phyloP scores from a whole-genome alignment of 164 flowering plant species.

The Macadamia integrifolia region DNA sequence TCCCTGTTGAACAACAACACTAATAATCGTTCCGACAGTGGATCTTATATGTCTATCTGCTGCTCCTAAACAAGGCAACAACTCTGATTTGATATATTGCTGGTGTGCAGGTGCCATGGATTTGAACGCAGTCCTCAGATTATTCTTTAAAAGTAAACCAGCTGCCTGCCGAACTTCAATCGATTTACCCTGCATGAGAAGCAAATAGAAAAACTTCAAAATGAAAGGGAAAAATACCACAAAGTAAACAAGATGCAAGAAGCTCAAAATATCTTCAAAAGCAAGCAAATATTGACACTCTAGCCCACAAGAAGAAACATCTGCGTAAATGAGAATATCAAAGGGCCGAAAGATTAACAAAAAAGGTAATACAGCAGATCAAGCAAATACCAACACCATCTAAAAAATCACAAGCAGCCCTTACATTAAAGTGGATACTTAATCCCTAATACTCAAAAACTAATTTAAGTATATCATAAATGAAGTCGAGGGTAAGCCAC shows the following conservation, averaged over 20 bases:
- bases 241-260: background rate
- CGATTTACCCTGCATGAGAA: conserved; percentile 55
- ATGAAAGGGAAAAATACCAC: conserved; percentile 2
- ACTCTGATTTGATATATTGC: conserved; percentile 81
- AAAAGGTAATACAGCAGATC: background rate
- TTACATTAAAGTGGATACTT: too few species aligned
- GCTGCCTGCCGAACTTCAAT: conserved; percentile 97
- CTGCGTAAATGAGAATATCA: too few species aligned
- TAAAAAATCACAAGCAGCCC: background rate
- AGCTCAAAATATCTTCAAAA: background rate
- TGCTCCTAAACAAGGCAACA: conserved; percentile 88
- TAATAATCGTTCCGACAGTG: conserved; percentile 87
- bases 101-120: conserved; percentile 62
- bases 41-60: conserved; percentile 86
- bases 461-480: too few species aligned
- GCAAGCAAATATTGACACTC: background rate
- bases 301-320: background rate
- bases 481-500: too few species aligned
- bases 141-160: conserved; percentile 87
- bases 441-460: too few species aligned
- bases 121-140: conserved; percentile 57
- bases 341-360: background rate
- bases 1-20: conserved; percentile 73
- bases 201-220: conserved; percentile 7
- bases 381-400: background rate